Conservation (phyloP, 1,284 basidiomycete genomes). For the Cerrena zonata region DNA sequence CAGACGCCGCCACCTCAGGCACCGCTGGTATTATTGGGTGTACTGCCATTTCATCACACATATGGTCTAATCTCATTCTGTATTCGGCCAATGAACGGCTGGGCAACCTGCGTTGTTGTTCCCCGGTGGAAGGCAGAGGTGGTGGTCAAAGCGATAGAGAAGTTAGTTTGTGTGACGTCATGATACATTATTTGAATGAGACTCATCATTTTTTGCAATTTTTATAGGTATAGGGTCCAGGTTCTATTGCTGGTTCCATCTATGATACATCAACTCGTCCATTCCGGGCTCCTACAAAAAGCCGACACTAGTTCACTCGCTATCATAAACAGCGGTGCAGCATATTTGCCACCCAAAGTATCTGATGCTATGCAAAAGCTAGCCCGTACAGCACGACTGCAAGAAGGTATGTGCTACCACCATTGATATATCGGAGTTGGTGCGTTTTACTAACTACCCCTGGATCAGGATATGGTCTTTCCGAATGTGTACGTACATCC, state of each 20-base stretch:
- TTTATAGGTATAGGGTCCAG: conserved; percentile 46
- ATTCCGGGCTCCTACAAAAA: conserved; percentile 43
- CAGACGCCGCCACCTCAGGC: conserved; percentile 40
- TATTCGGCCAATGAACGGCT: conserved; percentile 43
- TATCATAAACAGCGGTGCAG: conserved; percentile 49
- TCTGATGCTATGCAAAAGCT: conserved; percentile 36
- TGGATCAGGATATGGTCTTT: conserved; percentile 73
- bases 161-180: conserved; percentile 38
- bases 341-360: conserved; percentile 59
- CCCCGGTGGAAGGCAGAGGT: conserved; percentile 54
- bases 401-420: conserved; percentile 40
- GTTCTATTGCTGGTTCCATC: conserved; percentile 56
- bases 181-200: too few relatives aligned
- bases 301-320: conserved; percentile 52
- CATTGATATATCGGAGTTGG: not conserved
- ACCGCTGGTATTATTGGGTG: conserved; percentile 44
- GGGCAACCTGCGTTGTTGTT: conserved; percentile 48
- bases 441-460: too few relatives aligned
- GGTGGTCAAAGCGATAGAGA: conserved; percentile 37
- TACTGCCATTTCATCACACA: conserved; percentile 65
- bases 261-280: conserved; percentile 57
- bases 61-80: conserved; percentile 54
- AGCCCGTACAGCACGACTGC: conserved; percentile 32
- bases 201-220: too few relatives aligned
- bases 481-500: conserved; percentile 52